These are phyloP conservation scores for Neurospora crassa DNA, from an alignment of 2,329 filamentous ascomycete species.

Conservation along the genomic window DNA sequence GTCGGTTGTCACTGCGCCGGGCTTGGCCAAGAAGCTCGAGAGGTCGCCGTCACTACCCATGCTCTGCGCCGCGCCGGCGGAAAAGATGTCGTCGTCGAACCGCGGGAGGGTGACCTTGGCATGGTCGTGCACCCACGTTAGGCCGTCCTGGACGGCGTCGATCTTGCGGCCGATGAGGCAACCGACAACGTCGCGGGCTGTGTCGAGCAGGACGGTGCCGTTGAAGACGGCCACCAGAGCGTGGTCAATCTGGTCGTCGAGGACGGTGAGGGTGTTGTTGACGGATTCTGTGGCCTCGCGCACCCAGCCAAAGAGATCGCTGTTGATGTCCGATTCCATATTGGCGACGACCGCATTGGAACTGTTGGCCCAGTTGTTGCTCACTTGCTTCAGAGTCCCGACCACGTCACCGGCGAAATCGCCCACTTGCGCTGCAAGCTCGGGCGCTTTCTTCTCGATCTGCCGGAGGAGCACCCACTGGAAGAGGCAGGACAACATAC, in stretches of 20 bases:
- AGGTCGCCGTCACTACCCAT: constrained; percentile 49
- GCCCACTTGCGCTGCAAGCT: constrained; percentile 63
- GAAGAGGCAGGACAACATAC: constrained; percentile 72
- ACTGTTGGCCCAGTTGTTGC: constrained; percentile 63
- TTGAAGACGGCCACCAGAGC: constrained; percentile 72
- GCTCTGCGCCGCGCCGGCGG: constrained; percentile 59
- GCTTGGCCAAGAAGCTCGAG: constrained; percentile 66
- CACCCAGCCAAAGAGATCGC: constrained; percentile 80
- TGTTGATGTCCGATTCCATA: constrained; percentile 59
- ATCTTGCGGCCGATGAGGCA: constrained; percentile 88
- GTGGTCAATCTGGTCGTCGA: constrained; percentile 67
- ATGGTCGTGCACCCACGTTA: constrained; percentile 90
- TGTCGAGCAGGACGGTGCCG: constrained; percentile 67
- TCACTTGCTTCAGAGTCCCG: constrained; percentile 60
- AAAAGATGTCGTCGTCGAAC: constrained; percentile 74
- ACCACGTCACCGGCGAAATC: constrained; percentile 74
- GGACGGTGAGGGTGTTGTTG: constrained; percentile 75
- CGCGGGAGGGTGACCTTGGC: constrained; percentile 73
- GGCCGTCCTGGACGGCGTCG: constrained; percentile 69
- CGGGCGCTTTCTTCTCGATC: constrained; percentile 68
- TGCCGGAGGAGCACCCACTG: constrained; percentile 69
- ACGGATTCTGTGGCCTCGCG: constrained; percentile 72
- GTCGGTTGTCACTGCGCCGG: constrained; percentile 64
- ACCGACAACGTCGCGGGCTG: constrained; percentile 69
- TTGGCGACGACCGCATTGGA: constrained; percentile 60